Conservation (phyloP, 2,329 filamentous ascomycete species). For the Paraphoma chrysanthemicola region DNA sequence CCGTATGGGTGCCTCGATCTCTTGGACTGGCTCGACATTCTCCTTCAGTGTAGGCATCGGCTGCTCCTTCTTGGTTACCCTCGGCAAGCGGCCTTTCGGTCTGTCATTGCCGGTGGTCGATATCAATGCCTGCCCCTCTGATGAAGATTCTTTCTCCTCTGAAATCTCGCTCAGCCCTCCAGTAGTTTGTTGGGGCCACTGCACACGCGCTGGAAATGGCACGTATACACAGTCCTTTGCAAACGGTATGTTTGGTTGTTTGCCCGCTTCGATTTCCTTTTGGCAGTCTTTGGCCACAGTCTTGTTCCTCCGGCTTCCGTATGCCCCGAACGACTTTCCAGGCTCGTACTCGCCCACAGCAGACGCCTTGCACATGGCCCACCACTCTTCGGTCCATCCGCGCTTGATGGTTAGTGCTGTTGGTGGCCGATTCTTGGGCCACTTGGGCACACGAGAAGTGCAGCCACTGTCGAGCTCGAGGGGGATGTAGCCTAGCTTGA, state of each 20-base stretch:
- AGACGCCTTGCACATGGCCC: conserved; percentile 56
- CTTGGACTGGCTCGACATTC: conserved; percentile 42
- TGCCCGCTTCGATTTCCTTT: conserved; percentile 56
- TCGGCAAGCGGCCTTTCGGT: conserved; percentile 32
- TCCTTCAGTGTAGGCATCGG: conserved; percentile 43
- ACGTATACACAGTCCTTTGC: conserved; percentile 57
- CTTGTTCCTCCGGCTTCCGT: conserved; percentile 55
- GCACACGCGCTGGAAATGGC: conserved; percentile 50
- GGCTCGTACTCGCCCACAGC: conserved; percentile 57
- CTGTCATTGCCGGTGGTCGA: conserved; percentile 57
- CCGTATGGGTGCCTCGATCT: conserved; percentile 34
- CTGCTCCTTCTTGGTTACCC: conserved; percentile 30
- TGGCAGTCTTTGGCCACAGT: conserved; percentile 59
- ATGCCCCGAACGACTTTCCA: conserved; percentile 55
- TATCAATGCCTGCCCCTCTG: conserved; percentile 48
- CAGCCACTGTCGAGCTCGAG: conserved; percentile 54
- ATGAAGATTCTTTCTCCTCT: conserved; percentile 49
- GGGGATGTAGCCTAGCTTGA: conserved; percentile 78
- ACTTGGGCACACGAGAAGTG: conserved; percentile 55
- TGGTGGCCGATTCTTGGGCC: conserved; percentile 54
- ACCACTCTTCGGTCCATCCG: conserved; percentile 61
- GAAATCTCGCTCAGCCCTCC: conserved; percentile 48
- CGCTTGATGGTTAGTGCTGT: conserved; percentile 52
- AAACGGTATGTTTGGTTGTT: conserved; percentile 58
- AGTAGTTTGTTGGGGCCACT: conserved; percentile 43